Conservation (phyloP, 108 stramenopile genomes). For the Nitzschia putrida region DNA sequence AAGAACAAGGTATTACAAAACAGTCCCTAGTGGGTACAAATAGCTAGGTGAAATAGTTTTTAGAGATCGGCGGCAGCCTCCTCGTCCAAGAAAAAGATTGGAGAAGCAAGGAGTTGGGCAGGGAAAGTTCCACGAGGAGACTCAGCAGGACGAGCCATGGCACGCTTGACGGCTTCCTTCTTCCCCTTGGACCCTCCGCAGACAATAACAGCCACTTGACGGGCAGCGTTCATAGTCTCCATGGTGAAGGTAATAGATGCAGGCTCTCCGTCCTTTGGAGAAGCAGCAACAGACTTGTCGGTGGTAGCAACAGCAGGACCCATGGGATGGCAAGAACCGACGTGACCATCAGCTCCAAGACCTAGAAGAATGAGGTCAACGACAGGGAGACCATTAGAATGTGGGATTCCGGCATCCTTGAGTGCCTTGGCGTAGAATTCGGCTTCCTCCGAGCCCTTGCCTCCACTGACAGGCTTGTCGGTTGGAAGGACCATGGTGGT, state of each 20-base stretch:
- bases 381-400: constrained; percentile 53
- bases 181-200: constrained; percentile 20
- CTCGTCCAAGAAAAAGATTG: constrained; percentile 13
- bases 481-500: neutral
- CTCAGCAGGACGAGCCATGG: constrained; percentile 11
- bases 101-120: constrained; percentile 10
- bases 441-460: constrained; percentile 17
- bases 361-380: constrained; percentile 64
- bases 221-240: constrained; percentile 20
- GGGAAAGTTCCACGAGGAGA: constrained; percentile 16
- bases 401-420: constrained; percentile 16
- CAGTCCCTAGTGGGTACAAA: no score
- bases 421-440: constrained; percentile 23
- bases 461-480: neutral
- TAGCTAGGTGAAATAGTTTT: no score
- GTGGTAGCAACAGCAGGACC: constrained; percentile 20
- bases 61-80: neutral
- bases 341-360: constrained; percentile 65
- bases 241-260: constrained; percentile 24
- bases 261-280: constrained; percentile 24
- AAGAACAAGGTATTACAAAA: no score
- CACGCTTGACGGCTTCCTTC: constrained; percentile 26
- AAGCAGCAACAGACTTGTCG: constrained; percentile 11
- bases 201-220: constrained; percentile 14
- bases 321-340: constrained; percentile 43